These are phyloP conservation scores for Choiromyces venosus DNA, from an alignment of 495 filamentous ascomycete species.

Conservation along the genomic window DNA sequence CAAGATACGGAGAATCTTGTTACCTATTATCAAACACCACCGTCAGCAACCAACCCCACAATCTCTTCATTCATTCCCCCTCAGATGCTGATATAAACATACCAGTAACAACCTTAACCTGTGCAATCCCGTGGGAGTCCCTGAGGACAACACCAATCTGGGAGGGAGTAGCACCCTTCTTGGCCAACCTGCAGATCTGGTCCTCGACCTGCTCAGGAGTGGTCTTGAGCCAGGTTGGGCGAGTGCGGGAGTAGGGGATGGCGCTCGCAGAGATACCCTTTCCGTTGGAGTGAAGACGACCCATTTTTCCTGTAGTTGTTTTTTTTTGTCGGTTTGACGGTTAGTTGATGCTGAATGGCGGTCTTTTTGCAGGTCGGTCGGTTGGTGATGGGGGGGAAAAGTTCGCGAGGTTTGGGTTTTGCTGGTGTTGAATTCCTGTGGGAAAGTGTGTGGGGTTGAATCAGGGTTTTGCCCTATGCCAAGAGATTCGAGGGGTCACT, in stretches of 20 bases:
- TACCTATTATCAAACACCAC: conserved; percentile 56
- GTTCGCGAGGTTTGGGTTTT: conserved; percentile 23
- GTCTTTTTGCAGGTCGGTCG: conserved; percentile 27
- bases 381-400: conserved; percentile 19
- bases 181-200: conserved; percentile 97
- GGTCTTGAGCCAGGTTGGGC: conserved; percentile 66
- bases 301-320: conserved; percentile 60
- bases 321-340: conserved; percentile 26
- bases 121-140: conserved; percentile 94
- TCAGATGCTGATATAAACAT: conserved; percentile 44
- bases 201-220: conserved; percentile 77
- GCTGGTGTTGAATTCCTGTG: conserved; percentile 26
- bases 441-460: not conserved
- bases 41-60: not conserved
- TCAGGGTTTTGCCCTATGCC: not conserved
- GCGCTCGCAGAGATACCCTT: conserved; percentile 96
- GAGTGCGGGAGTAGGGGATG: conserved; percentile 88
- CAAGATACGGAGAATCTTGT: conserved; percentile 98
- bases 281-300: conserved; percentile 97
- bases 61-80: not conserved
- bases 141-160: conserved; percentile 98
- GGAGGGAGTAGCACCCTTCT: conserved; percentile 92
- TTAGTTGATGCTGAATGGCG: conserved; percentile 42
- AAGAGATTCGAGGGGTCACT: not conserved
- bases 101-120: conserved; percentile 96